A percentile compares a stretch with the other conserved stretches of the same genome.
These are phyloP conservation scores for Colletotrichum cuscutae DNA, from an alignment of 2,329 filamentous ascomycete species.

Conservation along the genomic window DNA sequence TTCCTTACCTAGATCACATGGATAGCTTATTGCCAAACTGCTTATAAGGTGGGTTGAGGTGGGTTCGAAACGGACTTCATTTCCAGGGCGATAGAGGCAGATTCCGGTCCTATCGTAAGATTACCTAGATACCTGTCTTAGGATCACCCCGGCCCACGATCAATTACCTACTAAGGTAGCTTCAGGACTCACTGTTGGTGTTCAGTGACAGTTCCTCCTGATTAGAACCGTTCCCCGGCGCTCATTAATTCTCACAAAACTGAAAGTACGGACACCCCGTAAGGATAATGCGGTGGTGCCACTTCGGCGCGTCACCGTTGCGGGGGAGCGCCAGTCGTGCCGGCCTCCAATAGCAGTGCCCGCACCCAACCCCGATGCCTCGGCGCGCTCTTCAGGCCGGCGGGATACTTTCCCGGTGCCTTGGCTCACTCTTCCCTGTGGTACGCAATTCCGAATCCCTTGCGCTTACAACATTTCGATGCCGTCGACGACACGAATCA, in stretches of 20 bases:
- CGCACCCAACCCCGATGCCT: conserved; percentile 19
- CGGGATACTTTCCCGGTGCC: neutral
- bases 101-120: neutral
- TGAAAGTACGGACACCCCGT: neutral
- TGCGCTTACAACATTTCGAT: neutral
- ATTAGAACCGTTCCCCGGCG: neutral
- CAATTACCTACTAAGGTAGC: too few relatives aligned
- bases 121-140: neutral
- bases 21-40: neutral
- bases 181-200: too few relatives aligned
- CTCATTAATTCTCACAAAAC: neutral
- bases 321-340: conserved; percentile 12
- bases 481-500: neutral
- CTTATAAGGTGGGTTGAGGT: neutral
- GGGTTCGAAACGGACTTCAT: neutral
- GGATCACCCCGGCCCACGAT: neutral
- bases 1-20: too few relatives aligned
- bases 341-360: conserved; percentile 17
- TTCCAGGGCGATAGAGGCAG: neutral
- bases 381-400: conserved; percentile 22
- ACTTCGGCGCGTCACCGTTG: conserved; percentile 3
- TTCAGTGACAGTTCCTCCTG: neutral
- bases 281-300: conserved; percentile 13
- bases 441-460: neutral
- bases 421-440: neutral